These are phyloP conservation scores for Gracilaria caudata DNA, from an alignment of 23 red algal species.

Conservation along the genomic window DNA sequence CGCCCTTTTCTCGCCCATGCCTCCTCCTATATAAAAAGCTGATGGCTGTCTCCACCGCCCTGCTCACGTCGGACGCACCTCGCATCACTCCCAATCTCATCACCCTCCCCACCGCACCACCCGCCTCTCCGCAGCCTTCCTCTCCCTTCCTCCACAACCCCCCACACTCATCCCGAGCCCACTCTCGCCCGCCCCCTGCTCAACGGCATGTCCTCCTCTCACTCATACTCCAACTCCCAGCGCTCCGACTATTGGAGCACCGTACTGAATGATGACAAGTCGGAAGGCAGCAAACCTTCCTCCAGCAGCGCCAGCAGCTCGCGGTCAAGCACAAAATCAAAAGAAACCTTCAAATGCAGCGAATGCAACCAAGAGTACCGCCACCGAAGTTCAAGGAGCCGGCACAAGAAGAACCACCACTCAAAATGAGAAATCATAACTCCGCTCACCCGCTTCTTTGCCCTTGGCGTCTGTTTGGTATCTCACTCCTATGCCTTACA, in stretches of 20 bases:
- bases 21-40: background rate
- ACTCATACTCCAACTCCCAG: background rate
- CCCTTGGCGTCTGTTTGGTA: background rate
- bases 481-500: background rate
- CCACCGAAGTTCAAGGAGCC: slow-evolving; percentile 57
- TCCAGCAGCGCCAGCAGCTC: background rate
- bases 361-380: slow-evolving; percentile 43
- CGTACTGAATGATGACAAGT: background rate
- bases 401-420: slow-evolving; percentile 56
- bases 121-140: background rate
- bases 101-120: background rate
- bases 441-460: background rate
- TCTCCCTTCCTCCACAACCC: background rate
- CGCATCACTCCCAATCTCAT: background rate
- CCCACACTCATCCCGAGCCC: background rate
- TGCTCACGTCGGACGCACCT: too few relatives aligned
- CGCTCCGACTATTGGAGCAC: background rate
- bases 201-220: background rate
- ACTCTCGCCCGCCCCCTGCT: background rate
- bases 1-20: background rate
- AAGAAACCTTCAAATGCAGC: slow-evolving; percentile 12
- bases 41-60: background rate
- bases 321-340: background rate
- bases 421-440: background rate
- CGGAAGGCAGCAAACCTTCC: background rate